Evolutionary conservation across 129 eudicot species (phyloP).

Genomic region (Artemisia argyi): DNA sequence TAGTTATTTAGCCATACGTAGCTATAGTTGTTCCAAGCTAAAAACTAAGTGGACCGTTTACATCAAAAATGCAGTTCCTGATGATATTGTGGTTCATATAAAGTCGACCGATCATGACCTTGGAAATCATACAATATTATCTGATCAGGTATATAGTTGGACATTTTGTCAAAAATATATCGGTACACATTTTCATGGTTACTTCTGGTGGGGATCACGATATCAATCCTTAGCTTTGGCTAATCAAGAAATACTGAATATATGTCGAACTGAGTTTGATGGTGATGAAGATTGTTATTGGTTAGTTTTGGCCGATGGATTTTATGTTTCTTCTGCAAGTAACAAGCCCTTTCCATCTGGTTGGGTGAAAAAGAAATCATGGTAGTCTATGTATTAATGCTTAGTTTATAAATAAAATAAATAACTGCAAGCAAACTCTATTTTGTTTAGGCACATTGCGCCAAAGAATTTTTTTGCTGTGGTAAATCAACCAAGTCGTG

Average conservation of each 20-base stretch:
- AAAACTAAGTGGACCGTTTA: slow-evolving; percentile 10
- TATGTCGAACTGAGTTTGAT: not conserved
- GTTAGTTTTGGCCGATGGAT: slow-evolving; percentile 10
- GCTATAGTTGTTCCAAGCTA: not conserved
- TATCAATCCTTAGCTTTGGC: slow-evolving; percentile 17
- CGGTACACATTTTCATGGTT: not conserved
- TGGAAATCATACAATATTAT: slow-evolving; percentile 11
- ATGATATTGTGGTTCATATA: slow-evolving; percentile 14
- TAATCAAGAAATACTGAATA: not conserved
- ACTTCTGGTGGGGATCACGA: slow-evolving; percentile 12
- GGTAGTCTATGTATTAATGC: not conserved
- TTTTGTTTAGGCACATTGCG: no score
- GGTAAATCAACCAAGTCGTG: no score
- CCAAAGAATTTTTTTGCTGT: no score
- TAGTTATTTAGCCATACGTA: not conserved
- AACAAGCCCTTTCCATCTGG: slow-evolving; percentile 9
- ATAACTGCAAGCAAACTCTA: no score
- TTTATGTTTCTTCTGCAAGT: slow-evolving; percentile 8
- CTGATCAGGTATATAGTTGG: not conserved
- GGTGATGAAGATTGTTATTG: slow-evolving; percentile 15
- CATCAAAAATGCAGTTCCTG: not conserved
- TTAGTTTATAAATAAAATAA: no score
- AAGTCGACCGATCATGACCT: slow-evolving; percentile 22
- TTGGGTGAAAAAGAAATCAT: slow-evolving; percentile 24
- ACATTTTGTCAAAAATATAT: no score